Evolutionary conservation across 805 yeast genomes (phyloP).

Genomic region (Candida sanyiensis): DNA sequence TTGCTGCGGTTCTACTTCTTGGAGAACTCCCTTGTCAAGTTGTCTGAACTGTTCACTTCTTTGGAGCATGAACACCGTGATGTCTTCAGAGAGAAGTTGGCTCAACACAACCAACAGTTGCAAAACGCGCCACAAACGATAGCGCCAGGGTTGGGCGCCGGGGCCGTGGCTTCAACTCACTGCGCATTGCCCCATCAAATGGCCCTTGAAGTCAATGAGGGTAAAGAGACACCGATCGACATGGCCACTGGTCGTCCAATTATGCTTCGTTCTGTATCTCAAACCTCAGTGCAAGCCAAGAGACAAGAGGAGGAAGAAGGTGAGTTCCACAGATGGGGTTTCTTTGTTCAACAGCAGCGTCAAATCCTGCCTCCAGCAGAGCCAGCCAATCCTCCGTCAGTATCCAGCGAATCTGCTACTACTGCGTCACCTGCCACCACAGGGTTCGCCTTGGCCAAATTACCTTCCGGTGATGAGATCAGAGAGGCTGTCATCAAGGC

Average conservation of each 20-base stretch:
- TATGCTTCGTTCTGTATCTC: conserved; percentile 56
- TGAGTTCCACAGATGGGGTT: conserved; percentile 82
- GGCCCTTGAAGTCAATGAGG: conserved; percentile 57
- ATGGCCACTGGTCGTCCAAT: conserved; percentile 68
- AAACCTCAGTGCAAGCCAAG: conserved; percentile 60
- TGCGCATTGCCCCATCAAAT: conserved; percentile 55
- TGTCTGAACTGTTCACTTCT: conserved; percentile 32
- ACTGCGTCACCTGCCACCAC: conserved; percentile 2
- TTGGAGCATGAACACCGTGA: conserved; percentile 20
- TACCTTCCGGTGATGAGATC: conserved; percentile 43
- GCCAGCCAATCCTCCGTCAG: conserved; percentile 2
- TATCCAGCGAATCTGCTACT: neutral
- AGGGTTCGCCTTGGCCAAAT: conserved; percentile 25
- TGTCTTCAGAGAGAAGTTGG: conserved; percentile 16
- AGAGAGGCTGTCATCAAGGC: conserved; percentile 60
- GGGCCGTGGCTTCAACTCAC: conserved; percentile 1
- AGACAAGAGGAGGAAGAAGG: conserved; percentile 89
- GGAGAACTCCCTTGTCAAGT: conserved; percentile 62
- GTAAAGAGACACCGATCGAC: conserved; percentile 52
- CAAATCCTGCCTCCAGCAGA: conserved; percentile 24
- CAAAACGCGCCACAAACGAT: conserved; percentile 6
- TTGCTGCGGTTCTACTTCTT: conserved; percentile 61
- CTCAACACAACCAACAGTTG: conserved; percentile 9
- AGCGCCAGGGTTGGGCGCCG: conserved; percentile 1
- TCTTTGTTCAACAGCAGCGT: conserved; percentile 61